A percentile compares a stretch with the other conserved stretches of the same genome.
Conservation (phyloP, 305 asterid genomes). For the Coffea humblotiana region DNA sequence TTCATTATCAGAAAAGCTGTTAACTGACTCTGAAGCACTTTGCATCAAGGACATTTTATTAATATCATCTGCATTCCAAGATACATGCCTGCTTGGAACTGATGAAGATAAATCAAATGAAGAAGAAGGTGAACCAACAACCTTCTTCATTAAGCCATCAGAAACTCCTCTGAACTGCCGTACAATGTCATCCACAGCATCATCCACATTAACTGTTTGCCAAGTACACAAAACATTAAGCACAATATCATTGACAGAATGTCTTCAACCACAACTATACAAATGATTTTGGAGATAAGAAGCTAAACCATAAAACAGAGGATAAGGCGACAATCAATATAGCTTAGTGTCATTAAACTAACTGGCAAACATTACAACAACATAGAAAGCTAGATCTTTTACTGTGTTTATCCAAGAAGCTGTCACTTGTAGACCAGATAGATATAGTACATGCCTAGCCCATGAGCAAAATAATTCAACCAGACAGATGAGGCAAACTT, state of each 20-base stretch:
- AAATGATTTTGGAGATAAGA: not conserved
- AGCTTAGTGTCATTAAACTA: not conserved
- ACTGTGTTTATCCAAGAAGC: not conserved
- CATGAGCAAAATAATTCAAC: not conserved
- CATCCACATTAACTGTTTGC: slow-evolving; percentile 84
- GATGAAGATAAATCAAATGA: slow-evolving; percentile 50
- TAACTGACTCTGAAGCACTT: slow-evolving; percentile 61
- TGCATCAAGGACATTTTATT: slow-evolving; percentile 49
- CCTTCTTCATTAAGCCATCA: slow-evolving; percentile 74
- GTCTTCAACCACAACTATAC: slow-evolving; percentile 1
- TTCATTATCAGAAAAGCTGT: slow-evolving; percentile 81
- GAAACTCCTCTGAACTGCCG: slow-evolving; percentile 98
- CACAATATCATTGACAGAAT: slow-evolving; percentile 15
- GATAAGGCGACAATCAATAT: not conserved
- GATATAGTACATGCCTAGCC: not conserved
- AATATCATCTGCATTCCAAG: slow-evolving; percentile 73
- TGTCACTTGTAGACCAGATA: not conserved
- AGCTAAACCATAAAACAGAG: not conserved
- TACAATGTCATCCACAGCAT: slow-evolving; percentile 95
- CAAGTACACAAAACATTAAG: slow-evolving; percentile 5
- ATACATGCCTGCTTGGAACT: slow-evolving; percentile 43
- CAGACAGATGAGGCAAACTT: not conserved
- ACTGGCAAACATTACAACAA: not conserved
- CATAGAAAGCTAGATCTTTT: not conserved
- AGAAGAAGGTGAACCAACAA: slow-evolving; percentile 57